Base-by-base conservation (phyloP, 495 filamentous ascomycete species). In the Sporormia fimetaria region DNA sequence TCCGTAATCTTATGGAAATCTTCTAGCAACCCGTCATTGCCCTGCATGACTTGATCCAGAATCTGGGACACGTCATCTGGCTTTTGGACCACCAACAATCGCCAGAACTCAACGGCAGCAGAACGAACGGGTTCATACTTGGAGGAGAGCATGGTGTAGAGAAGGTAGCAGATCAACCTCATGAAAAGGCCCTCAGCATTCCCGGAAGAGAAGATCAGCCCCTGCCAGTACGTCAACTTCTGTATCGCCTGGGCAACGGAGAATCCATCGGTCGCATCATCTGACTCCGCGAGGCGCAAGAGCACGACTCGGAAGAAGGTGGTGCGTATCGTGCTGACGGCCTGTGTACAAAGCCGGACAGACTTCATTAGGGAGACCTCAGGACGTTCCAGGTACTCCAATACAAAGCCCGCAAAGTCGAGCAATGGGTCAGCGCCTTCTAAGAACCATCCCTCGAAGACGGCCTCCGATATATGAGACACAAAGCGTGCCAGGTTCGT, bases 361-460 rank as follows among this genome's bases (percentile, higher is more conserved):
- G 71, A 83, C 57, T 96, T 98, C 36, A 83, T 63, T 22, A 66
- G 67, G 2, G 81, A 71, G 20, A 98, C 64, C 15, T 94, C 86
- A 1, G 92, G 83, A 22, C 80, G 75, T 55, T 94, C 85, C 10
- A 95, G 67, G 57, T 92, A 84, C 55, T 96, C 88, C 11, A 98
- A 59, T 15, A 94, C 57, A 5, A 72, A 71, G 2, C 86, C 90
- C n/a, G 80, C 70, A 47, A 93, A 92, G 50, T 96, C 85, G n/a
- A 94, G 63, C 37, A 83, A 73, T 2, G 75, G 65, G 36, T 83
- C 77, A 7, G 80, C 84, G 4, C 88, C 90, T 44, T 86, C 76
- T 29, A 94, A 70, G 54, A 95, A 94, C 84, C 85, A 94, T 21
- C 90, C 90, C 61, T 98, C 90, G 50, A 85, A 94, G 11, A 94